Percentiles rank a stretch among this genome's conserved stretches.
Evolutionary conservation across 495 filamentous ascomycete species (phyloP).

Genomic region (Tuber aestivum): DNA sequence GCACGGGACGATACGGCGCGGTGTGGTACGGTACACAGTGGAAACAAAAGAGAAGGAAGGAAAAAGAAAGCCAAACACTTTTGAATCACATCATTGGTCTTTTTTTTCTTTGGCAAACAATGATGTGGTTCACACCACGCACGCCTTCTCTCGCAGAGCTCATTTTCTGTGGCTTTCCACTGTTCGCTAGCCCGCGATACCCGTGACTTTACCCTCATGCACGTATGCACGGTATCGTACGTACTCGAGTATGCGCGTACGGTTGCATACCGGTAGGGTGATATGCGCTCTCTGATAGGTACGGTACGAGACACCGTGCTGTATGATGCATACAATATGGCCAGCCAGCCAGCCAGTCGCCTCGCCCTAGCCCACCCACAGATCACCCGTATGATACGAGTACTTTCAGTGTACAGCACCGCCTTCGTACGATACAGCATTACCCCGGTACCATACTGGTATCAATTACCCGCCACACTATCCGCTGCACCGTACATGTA

Average conservation of each 20-base stretch:
- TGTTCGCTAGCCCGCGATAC: background rate
- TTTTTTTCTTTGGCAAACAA: background rate
- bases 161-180: background rate
- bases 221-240: background rate
- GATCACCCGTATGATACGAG: background rate
- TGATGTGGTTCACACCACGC: background rate
- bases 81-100: background rate
- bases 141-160: background rate
- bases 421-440: background rate
- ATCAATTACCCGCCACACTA: too few relatives aligned
- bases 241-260: background rate
- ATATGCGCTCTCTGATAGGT: background rate
- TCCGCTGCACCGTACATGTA: too few relatives aligned
- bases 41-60: background rate
- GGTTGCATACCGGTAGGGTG: background rate
- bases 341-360: background rate
- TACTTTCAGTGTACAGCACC: background rate
- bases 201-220: background rate
- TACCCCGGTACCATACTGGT: too few relatives aligned
- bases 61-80: constrained; percentile 12
- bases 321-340: background rate
- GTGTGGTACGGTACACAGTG: background rate
- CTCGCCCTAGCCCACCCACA: background rate
- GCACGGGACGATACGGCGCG: background rate
- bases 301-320: background rate